These are phyloP conservation scores for Candida silvicultrix DNA, from an alignment of 805 yeast genomes.

Conservation along the genomic window DNA sequence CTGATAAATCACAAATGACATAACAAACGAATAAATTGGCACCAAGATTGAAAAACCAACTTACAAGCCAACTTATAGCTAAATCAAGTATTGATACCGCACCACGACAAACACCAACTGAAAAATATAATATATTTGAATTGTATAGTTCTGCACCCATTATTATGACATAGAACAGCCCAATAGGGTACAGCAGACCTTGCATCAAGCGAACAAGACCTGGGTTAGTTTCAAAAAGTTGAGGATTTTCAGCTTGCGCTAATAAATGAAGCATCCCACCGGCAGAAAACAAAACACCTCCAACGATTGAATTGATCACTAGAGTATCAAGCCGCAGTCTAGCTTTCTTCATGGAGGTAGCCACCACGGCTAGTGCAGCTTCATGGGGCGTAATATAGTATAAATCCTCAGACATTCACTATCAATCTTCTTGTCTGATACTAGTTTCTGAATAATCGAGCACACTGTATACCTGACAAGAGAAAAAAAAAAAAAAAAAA, in stretches of 20 bases:
- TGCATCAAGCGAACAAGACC: conserved; percentile 51
- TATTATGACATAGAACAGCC: conserved; percentile 66
- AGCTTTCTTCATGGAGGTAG: conserved; percentile 79
- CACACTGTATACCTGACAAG: too few species aligned
- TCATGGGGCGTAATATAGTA: conserved; percentile 71
- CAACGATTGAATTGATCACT: conserved; percentile 58
- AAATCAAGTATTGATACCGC: conserved; percentile 65
- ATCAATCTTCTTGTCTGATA: too few species aligned
- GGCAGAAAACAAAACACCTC: conserved; percentile 60
- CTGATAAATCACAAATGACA: conserved; percentile 52
- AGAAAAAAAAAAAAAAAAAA: too few species aligned
- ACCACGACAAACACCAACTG: conserved; percentile 61
- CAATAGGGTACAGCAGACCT: conserved; percentile 62
- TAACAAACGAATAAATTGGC: conserved; percentile 62
- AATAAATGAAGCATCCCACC: conserved; percentile 69
- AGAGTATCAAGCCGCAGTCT: conserved; percentile 56
- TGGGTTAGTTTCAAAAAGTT: conserved; percentile 33
- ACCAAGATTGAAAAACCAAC: conserved; percentile 62
- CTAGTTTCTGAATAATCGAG: too few species aligned
- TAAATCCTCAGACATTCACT: conserved; percentile 31
- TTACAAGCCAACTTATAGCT: conserved; percentile 56
- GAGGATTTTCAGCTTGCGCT: conserved; percentile 46
- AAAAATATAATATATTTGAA: conserved; percentile 65
- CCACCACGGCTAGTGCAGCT: conserved; percentile 78
- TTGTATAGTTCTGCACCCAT: conserved; percentile 75